phyloP scores from a whole-genome alignment of 1,284 basidiomycete species.

The Vanrija pseudolonga region DNA sequence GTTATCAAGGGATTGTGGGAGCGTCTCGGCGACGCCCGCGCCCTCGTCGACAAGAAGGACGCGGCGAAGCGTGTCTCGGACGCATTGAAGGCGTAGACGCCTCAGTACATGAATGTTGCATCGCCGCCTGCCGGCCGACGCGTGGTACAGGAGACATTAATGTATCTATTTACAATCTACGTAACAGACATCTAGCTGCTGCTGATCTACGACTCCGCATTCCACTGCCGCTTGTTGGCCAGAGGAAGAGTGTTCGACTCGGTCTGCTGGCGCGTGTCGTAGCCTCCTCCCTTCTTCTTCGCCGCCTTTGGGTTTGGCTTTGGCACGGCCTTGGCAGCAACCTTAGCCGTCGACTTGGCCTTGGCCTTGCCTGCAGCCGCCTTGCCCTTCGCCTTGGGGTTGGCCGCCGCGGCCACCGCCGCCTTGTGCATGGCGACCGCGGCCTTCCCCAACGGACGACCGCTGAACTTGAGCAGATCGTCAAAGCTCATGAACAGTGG shows the following conservation, averaged over 20 bases:
- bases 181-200: neutral
- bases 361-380: neutral
- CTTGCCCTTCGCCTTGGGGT: too few relatives aligned
- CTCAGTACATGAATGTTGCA: too few relatives aligned
- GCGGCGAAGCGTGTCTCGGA: constrained; percentile 38
- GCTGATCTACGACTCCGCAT: neutral
- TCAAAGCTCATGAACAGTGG: too few relatives aligned
- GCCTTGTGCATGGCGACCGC: too few relatives aligned
- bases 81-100: constrained; percentile 26
- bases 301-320: too few relatives aligned
- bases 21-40: constrained; percentile 37
- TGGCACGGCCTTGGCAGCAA: neutral
- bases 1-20: constrained; percentile 44
- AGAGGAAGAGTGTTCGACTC: neutral
- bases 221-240: too few relatives aligned
- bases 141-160: neutral
- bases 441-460: too few relatives aligned
- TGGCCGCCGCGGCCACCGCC: too few relatives aligned
- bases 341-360: neutral
- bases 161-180: neutral
- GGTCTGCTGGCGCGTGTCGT: neutral
- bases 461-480: too few relatives aligned
- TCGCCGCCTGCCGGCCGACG: too few relatives aligned
- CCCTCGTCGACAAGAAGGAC: constrained; percentile 42
- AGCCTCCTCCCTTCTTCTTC: too few relatives aligned